Base-by-base conservation (phyloP, 2,329 filamentous ascomycete genomes). In the Trichoderma afroharzianum region DNA sequence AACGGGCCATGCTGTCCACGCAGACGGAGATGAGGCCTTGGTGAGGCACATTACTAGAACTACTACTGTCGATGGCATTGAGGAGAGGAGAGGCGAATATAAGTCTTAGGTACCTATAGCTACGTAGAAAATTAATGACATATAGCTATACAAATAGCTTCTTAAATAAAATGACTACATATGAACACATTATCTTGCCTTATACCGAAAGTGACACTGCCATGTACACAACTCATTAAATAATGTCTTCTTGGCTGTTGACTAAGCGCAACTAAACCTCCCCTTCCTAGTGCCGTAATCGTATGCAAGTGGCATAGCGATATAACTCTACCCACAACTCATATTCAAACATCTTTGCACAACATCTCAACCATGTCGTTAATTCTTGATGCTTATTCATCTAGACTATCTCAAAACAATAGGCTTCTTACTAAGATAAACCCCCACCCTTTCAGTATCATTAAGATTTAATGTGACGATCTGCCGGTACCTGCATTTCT, bases 1-100 rank as follows among this genome's bases (percentile, higher is more conserved):
- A 2, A 81, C 81, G 70, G 86, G 87, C 0, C 83, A 86, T 71
- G 84, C 84, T 6, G 70, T 72, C 12, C 74, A 75, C 24, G 73
- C 72, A 15, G 68, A 71, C 8, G 74, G 74, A 6, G 74, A 74
- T 2, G 74, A 76, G 6, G 74, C 74, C 15, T 39, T 76, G 36
- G 69, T 72, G 69, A 69, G 74, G 14, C 74, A 76, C 32, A 63
- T 76, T 14, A 74, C 71, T 26, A 71, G 36, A 33, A 63, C 57
- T 12, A 63, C 50, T 33, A 63, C 58, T 9, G 32, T 64, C 7
- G 70, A 72, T 3, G 64, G 63, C 8, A 28, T 68, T 26, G 70
- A 71, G n/a, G 63, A 67, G 21, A 33, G 28, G 11, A 2, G n/a
- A 57, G n/a, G 21, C 47, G 32, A 63, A n/a, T 57, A 68, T n/a